Conservation (phyloP, 2,329 filamentous ascomycete species). For the Lachnellula willkommii region DNA sequence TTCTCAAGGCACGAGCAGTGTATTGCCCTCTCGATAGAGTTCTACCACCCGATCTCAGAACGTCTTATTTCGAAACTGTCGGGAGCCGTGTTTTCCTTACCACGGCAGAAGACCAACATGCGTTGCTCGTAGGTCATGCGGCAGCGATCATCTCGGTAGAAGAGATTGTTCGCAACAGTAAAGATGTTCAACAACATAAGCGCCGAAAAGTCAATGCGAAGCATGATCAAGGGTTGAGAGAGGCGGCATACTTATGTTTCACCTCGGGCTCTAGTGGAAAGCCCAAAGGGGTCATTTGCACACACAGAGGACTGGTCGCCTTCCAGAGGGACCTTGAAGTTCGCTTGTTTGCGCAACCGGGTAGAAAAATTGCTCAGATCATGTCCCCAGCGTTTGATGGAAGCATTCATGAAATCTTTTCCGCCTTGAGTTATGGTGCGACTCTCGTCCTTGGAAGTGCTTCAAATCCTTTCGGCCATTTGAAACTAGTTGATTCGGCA, state of each 20-base stretch:
- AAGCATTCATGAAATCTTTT: conserved; percentile 34
- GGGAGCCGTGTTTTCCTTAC: conserved; percentile 28
- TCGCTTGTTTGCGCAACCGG: conserved; percentile 32
- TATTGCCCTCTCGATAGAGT: conserved; percentile 31
- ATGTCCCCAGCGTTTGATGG: conserved; percentile 42
- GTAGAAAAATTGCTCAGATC: conserved; percentile 35
- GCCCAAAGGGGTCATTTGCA: conserved; percentile 38
- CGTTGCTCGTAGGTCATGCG: not conserved
- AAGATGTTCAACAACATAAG: not conserved
- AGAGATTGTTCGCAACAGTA: conserved; percentile 3
- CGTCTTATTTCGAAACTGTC: conserved; percentile 22
- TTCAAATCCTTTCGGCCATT: conserved; percentile 7
- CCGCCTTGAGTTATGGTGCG: conserved; percentile 8
- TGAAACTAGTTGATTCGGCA: conserved; percentile 1
- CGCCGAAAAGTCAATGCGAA: not conserved
- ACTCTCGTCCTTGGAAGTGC: conserved; percentile 3
- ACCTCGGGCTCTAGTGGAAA: conserved; percentile 41
- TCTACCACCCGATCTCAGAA: conserved; percentile 21
- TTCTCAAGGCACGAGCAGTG: conserved; percentile 31
- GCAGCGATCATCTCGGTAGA: conserved; percentile 2
- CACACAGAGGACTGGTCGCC: conserved; percentile 33
- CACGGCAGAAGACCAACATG: not conserved
- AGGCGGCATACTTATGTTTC: conserved; percentile 38
- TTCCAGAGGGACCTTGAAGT: conserved; percentile 33
- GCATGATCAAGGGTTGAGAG: not conserved